These are phyloP conservation scores for Inonotus hispidus DNA, from an alignment of 1,284 basidiomycete genomes.

Conservation along the genomic window DNA sequence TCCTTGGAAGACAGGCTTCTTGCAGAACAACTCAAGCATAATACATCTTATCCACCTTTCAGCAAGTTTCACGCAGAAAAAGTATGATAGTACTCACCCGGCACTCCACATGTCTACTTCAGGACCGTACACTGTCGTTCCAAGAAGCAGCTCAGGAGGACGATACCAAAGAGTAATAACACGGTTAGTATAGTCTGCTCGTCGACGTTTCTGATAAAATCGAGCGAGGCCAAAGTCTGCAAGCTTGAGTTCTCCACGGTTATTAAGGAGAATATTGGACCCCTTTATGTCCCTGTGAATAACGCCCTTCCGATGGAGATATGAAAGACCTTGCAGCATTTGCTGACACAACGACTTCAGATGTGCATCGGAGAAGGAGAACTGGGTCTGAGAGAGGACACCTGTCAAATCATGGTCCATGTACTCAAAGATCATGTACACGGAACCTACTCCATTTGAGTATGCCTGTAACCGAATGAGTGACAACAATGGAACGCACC, in stretches of 20 bases:
- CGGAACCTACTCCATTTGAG: conserved; percentile 57
- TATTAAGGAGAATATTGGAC: conserved; percentile 95
- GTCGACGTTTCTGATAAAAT: conserved; percentile 87
- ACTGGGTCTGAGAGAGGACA: conserved; percentile 86
- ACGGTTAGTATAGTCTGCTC: conserved; percentile 95
- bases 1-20: conserved; percentile 94
- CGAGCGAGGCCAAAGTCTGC: conserved; percentile 98
- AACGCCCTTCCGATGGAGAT: conserved; percentile 92
- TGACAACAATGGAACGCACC: conserved; percentile 45
- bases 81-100: conserved; percentile 53
- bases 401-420: conserved; percentile 99
- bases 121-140: conserved; percentile 93
- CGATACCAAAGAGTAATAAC: conserved; percentile 99
- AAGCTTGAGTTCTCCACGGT: conserved; percentile 89
- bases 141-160: conserved; percentile 92
- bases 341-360: conserved; percentile 94
- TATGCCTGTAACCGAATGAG: conserved; percentile 7
- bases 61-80: conserved; percentile 8
- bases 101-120: conserved; percentile 99
- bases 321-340: conserved; percentile 90
- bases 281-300: conserved; percentile 99
- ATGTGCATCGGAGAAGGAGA: conserved; percentile 79
- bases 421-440: conserved; percentile 99
- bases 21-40: conserved; percentile 95
- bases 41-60: conserved; percentile 68